phyloP scores from a whole-genome alignment of 2,329 filamentous ascomycete genomes.

The Trichoderma semiorbis region DNA sequence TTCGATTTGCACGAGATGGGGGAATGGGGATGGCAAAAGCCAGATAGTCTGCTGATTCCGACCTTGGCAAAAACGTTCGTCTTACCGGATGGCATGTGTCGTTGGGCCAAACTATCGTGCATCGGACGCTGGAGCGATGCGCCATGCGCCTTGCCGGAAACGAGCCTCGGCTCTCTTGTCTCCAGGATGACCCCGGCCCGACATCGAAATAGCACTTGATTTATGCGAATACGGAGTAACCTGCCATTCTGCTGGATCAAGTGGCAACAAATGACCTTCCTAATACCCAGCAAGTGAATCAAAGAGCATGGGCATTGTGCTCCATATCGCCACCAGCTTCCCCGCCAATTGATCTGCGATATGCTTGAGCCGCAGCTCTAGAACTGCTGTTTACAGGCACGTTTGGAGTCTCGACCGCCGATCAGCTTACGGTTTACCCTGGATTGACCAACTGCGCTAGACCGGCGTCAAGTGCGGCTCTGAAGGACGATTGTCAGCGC shows the following conservation, averaged over 20 bases:
- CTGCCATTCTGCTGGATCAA: not conserved
- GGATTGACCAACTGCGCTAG: not conserved
- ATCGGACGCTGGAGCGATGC: not conserved
- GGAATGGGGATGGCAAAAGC: not conserved
- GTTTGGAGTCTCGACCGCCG: not conserved
- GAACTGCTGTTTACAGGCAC: not conserved
- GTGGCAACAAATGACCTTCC: not conserved
- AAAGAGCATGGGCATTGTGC: not conserved
- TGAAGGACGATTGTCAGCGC: not conserved
- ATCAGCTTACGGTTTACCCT: not conserved
- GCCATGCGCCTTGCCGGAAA: not conserved
- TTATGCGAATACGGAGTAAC: constrained; percentile 1
- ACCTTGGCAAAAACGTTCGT: not conserved
- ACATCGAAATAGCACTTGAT: not conserved
- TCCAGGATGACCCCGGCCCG: not conserved
- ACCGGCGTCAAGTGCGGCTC: not conserved
- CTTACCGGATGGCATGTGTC: not conserved
- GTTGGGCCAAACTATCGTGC: not conserved
- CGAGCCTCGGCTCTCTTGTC: not conserved
- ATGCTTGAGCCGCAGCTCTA: not conserved
- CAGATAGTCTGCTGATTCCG: not conserved
- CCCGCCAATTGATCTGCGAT: constrained; percentile 7
- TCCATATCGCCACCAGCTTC: constrained; percentile 7
- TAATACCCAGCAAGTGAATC: not conserved
- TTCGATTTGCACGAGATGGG: not conserved